Conservation (phyloP, 805 yeast species). For the Kockiozyma suomiensis region DNA sequence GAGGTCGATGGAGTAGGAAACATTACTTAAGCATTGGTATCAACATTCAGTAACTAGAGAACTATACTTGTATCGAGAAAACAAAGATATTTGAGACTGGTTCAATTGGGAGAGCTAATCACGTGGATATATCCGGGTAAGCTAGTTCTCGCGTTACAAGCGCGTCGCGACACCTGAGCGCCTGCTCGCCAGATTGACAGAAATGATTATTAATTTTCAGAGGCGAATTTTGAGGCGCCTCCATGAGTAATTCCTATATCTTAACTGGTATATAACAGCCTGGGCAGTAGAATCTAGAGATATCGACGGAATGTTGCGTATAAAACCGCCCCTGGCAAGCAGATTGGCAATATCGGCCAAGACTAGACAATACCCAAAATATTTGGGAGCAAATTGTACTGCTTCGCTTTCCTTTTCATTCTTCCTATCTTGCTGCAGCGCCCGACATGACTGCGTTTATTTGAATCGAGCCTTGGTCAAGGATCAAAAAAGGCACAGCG, state of each 20-base stretch:
- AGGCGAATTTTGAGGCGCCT: too few species aligned
- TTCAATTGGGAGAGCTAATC: background rate
- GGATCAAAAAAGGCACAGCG: background rate
- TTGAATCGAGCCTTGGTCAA: background rate
- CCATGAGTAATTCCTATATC: too few species aligned
- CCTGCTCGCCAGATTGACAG: background rate
- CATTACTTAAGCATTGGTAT: slow-evolving; percentile 49
- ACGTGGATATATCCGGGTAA: slow-evolving; percentile 1
- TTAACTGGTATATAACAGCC: too few species aligned
- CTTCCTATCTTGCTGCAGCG: too few species aligned
- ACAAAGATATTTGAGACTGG: background rate
- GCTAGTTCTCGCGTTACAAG: background rate
- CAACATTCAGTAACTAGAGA: background rate
- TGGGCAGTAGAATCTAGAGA: too few species aligned
- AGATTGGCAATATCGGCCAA: too few species aligned
- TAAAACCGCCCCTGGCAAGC: too few species aligned
- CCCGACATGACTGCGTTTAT: background rate
- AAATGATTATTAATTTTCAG: too few species aligned
- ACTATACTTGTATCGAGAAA: background rate
- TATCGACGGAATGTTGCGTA: too few species aligned
- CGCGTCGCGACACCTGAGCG: background rate
- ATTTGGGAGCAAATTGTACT: too few species aligned
- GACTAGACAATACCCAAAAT: too few species aligned
- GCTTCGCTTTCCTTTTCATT: too few species aligned
- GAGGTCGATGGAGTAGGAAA: slow-evolving; percentile 72